Percentiles rank a stretch among this genome's conserved stretches.
Evolutionary conservation across 2,329 filamentous ascomycete species (phyloP).

Genomic region (Colletotrichum theobromicola): DNA sequence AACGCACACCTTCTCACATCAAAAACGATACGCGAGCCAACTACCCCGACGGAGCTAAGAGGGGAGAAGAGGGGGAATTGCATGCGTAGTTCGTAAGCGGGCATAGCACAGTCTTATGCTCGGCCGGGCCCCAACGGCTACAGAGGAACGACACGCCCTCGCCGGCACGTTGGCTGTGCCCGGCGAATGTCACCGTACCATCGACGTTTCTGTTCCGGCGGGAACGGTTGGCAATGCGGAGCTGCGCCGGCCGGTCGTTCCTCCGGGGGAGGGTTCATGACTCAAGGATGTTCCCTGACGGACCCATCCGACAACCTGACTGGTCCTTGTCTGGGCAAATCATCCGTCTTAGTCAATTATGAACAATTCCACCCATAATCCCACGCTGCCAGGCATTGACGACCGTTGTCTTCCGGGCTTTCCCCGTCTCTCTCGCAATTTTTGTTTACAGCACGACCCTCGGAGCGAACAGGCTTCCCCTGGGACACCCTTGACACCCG

Average conservation of each 20-base stretch:
- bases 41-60: not conserved
- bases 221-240: not conserved
- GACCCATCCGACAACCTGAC: not conserved
- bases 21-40: not conserved
- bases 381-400: not conserved
- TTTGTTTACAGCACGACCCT: not conserved
- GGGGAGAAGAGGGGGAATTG: not conserved
- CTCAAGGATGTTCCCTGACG: not conserved
- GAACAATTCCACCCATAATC: not conserved
- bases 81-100: not conserved
- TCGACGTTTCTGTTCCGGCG: not conserved
- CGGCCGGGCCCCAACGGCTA: not conserved
- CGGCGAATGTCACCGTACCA: slow-evolving; percentile 7
- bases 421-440: not conserved
- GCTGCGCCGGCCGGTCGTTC: not conserved
- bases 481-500: not conserved
- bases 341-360: not conserved
- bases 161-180: not conserved
- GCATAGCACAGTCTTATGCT: not conserved
- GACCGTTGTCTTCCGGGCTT: not conserved
- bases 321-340: not conserved
- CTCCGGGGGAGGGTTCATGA: not conserved
- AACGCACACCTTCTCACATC: not conserved
- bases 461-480: not conserved
- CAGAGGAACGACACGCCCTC: not conserved